These are phyloP conservation scores for Leccinum barrowsii DNA, from an alignment of 768 basidiomycete species.

Conservation along the genomic window DNA sequence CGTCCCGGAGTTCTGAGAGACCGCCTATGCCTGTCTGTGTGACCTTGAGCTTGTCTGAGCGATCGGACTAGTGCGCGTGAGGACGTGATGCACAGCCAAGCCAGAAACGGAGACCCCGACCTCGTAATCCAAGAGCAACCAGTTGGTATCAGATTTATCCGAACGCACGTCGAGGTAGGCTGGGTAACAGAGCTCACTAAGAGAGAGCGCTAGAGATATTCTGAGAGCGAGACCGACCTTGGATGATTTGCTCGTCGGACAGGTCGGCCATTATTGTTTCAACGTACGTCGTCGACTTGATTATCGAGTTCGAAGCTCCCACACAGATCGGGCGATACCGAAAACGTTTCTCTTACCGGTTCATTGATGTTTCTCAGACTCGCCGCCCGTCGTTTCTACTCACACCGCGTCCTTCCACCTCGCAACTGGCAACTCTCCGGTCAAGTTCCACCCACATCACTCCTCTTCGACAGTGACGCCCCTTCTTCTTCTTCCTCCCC, in stretches of 20 bases:
- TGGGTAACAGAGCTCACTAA: conserved; percentile 23
- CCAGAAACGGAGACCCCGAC: conserved; percentile 36
- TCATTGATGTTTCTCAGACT: conserved; percentile 8
- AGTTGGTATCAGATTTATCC: conserved; percentile 84
- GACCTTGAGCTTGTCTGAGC: conserved; percentile 76
- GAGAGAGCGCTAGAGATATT: background rate
- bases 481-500: background rate
- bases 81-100: conserved; percentile 18
- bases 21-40: conserved; percentile 79
- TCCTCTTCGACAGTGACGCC: conserved; percentile 20
- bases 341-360: background rate
- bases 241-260: conserved; percentile 64
- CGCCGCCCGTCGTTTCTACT: conserved; percentile 26
- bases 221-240: conserved; percentile 48
- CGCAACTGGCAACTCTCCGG: conserved; percentile 31
- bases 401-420: conserved; percentile 16
- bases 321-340: conserved; percentile 22
- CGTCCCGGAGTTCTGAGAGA: conserved; percentile 69
- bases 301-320: background rate
- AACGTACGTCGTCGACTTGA: conserved; percentile 1
- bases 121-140: conserved; percentile 89
- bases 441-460: conserved; percentile 31
- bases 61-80: conserved; percentile 48
- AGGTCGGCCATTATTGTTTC: conserved; percentile 66
- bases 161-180: conserved; percentile 86